Base-by-base conservation (phyloP, 78 protist species). In the Dictyostelium citrinum region DNA sequence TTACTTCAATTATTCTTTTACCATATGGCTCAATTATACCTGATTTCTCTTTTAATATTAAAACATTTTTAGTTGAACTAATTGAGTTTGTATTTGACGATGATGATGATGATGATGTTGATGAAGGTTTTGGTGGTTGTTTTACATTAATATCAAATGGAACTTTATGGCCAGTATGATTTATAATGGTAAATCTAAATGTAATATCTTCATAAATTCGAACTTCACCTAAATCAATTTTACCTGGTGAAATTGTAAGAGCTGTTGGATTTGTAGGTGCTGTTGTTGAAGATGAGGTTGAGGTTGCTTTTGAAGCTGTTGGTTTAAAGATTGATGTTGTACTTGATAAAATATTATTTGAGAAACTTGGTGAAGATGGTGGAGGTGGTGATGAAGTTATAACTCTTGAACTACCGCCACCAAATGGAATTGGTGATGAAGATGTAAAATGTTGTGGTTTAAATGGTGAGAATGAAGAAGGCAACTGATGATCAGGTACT, bases 21-120 rank as follows among this genome's bases (percentile, higher is more conserved):
- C 93, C 93, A 67, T 78, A 88, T 24, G 93, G 93, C 2, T 88
- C 93, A 8, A 88, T 78, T 4, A 78, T 46, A 35, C 93, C 93
- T 10, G 55, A 8, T 51, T 78, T 88, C n/a, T 88, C 93, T 31
- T 83, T 68, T 4, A 74, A 61, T 20, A 41, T 27, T 12, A 77
- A 9, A 45, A 60, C 33, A 24, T 45, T 45, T n/a, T 45, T 77
- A 2, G 81, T 41, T 16, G 71, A 2, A 41, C 61, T 5, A n/a
- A 7, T 11, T 29, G 75, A 3, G 29, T 77, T 22, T 24, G 83
- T 6, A 0, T 33, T 3, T 5, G 64, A 4, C 20, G 64, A 4
- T 55, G 64, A 5, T 20, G 61, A 0, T 5, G 29, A 6, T 14
- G 35, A 29, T 14, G n/a, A 6, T 14, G 35, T 5, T 5, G n/a